These are phyloP conservation scores for Tephrocybe sp. DNA, from an alignment of 768 basidiomycete genomes.

Conservation along the genomic window DNA sequence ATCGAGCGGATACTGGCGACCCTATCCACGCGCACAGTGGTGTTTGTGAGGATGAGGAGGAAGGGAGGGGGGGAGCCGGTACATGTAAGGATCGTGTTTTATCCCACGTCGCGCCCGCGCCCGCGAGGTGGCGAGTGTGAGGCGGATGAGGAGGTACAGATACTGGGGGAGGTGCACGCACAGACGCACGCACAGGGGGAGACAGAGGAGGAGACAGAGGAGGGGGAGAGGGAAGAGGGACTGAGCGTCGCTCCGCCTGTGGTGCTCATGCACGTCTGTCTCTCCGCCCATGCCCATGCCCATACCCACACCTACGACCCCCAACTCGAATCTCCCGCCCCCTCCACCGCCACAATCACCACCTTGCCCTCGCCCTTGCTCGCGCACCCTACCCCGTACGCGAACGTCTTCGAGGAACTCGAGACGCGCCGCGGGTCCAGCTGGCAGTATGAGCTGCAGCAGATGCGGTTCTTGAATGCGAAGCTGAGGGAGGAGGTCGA, in stretches of 20 bases:
- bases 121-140: too few species aligned
- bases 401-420: conserved; percentile 70
- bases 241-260: conserved; percentile 30
- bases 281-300: conserved; percentile 6
- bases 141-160: too few species aligned
- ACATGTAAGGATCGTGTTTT: conserved; percentile 22
- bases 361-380: not conserved
- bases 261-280: conserved; percentile 36
- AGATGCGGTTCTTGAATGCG: conserved; percentile 71
- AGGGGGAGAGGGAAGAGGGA: not conserved
- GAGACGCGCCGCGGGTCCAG: conserved; percentile 66
- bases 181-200: too few species aligned
- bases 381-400: conserved; percentile 7
- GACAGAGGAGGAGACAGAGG: not conserved
- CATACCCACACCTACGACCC: too few species aligned
- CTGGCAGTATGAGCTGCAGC: conserved; percentile 94
- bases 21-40: too few species aligned
- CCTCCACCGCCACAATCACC: not conserved
- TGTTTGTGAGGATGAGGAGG: conserved; percentile 16
- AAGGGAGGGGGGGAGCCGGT: conserved; percentile 29
- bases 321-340: too few species aligned
- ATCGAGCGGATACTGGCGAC: too few species aligned
- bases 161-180: too few species aligned
- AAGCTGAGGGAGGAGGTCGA: conserved; percentile 55
- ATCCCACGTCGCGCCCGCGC: conserved; percentile 25